These are phyloP conservation scores for Teunomyces cretensis DNA, from an alignment of 805 yeast genomes.

Conservation along the genomic window DNA sequence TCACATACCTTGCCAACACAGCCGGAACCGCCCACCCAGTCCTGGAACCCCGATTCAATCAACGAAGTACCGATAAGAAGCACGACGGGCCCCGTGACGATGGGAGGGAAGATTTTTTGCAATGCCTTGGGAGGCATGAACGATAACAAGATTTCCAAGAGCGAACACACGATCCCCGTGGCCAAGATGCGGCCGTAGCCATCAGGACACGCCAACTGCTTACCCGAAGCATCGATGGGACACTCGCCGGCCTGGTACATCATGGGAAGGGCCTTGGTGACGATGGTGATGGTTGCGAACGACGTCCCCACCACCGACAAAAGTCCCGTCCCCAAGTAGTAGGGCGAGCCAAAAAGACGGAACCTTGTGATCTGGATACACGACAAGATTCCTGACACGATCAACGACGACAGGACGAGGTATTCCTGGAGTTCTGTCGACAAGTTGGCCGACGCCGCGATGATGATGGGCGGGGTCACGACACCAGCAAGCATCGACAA, in stretches of 20 bases:
- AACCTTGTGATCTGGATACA: constrained; percentile 77
- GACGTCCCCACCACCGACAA: constrained; percentile 90
- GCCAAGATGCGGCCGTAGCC: constrained; percentile 89
- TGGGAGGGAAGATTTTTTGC: constrained; percentile 78
- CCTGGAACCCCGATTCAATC: constrained; percentile 69
- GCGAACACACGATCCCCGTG: constrained; percentile 74
- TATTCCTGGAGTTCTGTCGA: constrained; percentile 36
- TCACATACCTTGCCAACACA: constrained; percentile 43
- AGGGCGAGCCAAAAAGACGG: constrained; percentile 70
- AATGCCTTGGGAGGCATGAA: constrained; percentile 73
- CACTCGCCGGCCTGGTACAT: constrained; percentile 77
- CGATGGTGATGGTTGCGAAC: constrained; percentile 84
- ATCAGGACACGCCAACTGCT: constrained; percentile 73
- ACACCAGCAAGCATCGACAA: constrained; percentile 92
- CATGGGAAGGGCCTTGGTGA: constrained; percentile 69
- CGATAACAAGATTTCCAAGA: constrained; percentile 69
- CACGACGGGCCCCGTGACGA: constrained; percentile 93
- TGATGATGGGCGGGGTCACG: constrained; percentile 78
- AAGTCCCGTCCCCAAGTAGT: constrained; percentile 83
- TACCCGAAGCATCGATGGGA: constrained; percentile 63
- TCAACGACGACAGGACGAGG: constrained; percentile 38
- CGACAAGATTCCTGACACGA: constrained; percentile 56
- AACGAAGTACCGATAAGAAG: constrained; percentile 74
- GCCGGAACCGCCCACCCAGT: constrained; percentile 87
- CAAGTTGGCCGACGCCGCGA: constrained; percentile 63